A percentile compares a stretch with the other conserved stretches of the same genome.
Evolutionary conservation across 148 eudicot genomes (phyloP).

Genomic region (Vaccinium macrocarpon): DNA sequence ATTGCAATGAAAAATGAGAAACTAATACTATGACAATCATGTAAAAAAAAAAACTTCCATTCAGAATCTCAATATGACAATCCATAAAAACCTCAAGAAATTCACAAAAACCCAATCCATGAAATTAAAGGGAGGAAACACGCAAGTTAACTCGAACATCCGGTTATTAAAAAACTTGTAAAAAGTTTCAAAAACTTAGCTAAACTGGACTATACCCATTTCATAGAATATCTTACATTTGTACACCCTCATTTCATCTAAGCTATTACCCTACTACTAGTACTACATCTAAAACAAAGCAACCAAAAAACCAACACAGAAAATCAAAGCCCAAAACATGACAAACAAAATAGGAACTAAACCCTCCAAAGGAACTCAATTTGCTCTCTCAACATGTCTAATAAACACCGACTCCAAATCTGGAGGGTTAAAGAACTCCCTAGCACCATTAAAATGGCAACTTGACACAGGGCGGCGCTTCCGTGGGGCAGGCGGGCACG

Average conservation of each 20-base stretch:
- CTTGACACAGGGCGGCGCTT: conserved; percentile 40
- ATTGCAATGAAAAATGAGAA: background rate
- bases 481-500: conserved; percentile 68
- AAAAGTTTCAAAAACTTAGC: background rate
- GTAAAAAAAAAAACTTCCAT: background rate
- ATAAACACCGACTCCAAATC: conserved; percentile 59
- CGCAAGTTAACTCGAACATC: background rate
- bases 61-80: background rate
- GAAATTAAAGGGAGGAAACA: background rate
- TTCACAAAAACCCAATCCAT: background rate
- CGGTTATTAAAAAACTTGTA: no score
- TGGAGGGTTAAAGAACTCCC: conserved; percentile 56
- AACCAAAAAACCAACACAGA: background rate
- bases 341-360: background rate
- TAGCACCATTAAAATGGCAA: conserved; percentile 27
- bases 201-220: conserved; percentile 13
- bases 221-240: conserved; percentile 19
- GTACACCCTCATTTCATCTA: conserved; percentile 11
- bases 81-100: background rate
- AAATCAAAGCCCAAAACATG: background rate
- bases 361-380: conserved; percentile 13
- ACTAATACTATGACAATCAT: background rate
- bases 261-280: background rate
- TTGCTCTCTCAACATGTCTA: conserved; percentile 37
- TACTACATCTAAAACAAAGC: background rate